Evolutionary conservation across 768 basidiomycete genomes (phyloP).

Genomic region (Leccinum disarticulatum): DNA sequence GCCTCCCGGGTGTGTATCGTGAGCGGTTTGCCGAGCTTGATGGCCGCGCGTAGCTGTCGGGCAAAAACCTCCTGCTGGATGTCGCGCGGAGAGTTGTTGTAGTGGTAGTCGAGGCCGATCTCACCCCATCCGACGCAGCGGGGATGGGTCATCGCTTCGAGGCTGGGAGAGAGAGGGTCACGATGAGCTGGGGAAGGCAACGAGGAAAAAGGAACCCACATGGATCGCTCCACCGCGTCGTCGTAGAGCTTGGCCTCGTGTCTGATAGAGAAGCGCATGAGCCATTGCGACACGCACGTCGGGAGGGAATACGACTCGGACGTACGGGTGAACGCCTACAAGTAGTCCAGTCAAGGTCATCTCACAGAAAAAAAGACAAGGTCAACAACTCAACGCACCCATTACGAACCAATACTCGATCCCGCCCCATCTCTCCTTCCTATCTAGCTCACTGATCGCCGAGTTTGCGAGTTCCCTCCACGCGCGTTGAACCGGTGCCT

Average conservation of each 20-base stretch:
- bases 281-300: not conserved
- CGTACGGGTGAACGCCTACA: conserved; percentile 74
- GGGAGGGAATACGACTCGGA: conserved; percentile 33
- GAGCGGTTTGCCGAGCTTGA: conserved; percentile 69
- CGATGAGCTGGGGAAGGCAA: not conserved
- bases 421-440: conserved; percentile 58
- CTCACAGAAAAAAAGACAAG: not conserved
- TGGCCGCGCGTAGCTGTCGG: conserved; percentile 67
- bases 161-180: conserved; percentile 34
- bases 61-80: conserved; percentile 65
- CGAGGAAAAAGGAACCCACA: conserved; percentile 42
- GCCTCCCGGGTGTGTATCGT: conserved; percentile 89
- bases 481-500: conserved; percentile 59
- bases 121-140: conserved; percentile 89
- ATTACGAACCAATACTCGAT: conserved; percentile 83
- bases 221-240: conserved; percentile 64
- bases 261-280: conserved; percentile 33
- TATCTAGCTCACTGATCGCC: conserved; percentile 50
- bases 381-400: conserved; percentile 42
- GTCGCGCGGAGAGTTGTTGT: conserved; percentile 71
- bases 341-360: not conserved
- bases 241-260: conserved; percentile 73
- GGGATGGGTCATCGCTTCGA: conserved; percentile 76
- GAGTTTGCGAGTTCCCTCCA: conserved; percentile 79
- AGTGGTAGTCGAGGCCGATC: conserved; percentile 85